Conservation (phyloP, 2,329 filamentous ascomycete genomes). For the Dothideomycetes sp. region DNA sequence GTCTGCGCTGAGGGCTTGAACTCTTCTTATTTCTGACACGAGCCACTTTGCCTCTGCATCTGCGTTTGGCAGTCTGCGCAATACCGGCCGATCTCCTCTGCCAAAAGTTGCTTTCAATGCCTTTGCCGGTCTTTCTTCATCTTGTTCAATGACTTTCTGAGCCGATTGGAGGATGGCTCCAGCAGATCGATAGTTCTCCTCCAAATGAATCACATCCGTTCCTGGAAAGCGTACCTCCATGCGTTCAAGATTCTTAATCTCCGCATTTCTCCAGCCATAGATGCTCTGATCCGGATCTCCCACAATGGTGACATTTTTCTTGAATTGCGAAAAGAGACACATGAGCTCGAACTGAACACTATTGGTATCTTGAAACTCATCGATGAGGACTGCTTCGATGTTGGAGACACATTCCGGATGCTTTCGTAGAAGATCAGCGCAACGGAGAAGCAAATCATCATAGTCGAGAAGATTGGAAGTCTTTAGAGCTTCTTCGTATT, state of each 20-base stretch:
- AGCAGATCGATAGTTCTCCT: constrained; percentile 92
- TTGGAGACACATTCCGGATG: constrained; percentile 78
- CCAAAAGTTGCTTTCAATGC: constrained; percentile 69
- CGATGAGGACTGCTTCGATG: constrained; percentile 82
- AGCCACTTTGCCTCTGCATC: constrained; percentile 79
- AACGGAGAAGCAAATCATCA: constrained; percentile 80
- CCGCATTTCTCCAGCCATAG: constrained; percentile 88
- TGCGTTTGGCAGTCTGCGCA: constrained; percentile 63
- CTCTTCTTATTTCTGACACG: constrained; percentile 68
- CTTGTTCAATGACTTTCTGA: constrained; percentile 82
- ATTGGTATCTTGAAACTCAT: constrained; percentile 98
- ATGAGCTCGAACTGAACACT: constrained; percentile 91
- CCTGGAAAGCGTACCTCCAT: constrained; percentile 68
- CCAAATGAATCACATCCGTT: constrained; percentile 73
- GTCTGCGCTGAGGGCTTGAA: constrained; percentile 59
- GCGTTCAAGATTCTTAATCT: constrained; percentile 76
- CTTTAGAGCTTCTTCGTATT: constrained; percentile 69
- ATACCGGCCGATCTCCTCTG: constrained; percentile 68
- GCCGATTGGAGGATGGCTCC: constrained; percentile 73
- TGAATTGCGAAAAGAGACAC: constrained; percentile 68
- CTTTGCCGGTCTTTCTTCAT: constrained; percentile 71
- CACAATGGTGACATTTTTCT: constrained; percentile 79
- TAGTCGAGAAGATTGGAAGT: constrained; percentile 83
- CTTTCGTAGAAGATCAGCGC: constrained; percentile 64
- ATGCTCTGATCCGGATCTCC: constrained; percentile 97